A percentile compares a stretch with the other conserved stretches of the same genome.
phyloP scores from a whole-genome alignment of 2,329 filamentous ascomycete genomes.

The Fusarium tanahbumbuense region DNA sequence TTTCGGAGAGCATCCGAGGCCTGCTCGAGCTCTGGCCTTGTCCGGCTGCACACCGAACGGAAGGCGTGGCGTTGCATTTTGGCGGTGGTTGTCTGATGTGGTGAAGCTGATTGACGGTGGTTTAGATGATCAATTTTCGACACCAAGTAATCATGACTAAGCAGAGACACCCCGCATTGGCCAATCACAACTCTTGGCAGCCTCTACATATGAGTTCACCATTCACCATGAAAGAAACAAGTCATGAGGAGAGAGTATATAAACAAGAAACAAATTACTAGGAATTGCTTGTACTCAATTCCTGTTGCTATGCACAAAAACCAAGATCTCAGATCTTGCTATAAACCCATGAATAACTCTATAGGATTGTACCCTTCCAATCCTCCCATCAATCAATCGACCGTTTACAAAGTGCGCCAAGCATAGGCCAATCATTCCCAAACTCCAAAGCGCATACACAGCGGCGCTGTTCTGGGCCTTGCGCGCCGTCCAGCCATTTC shows the following conservation, averaged over 20 bases:
- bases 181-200: slow-evolving; percentile 27
- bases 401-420: slow-evolving; percentile 41
- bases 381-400: slow-evolving; percentile 22
- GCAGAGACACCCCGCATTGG: slow-evolving; percentile 27
- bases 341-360: slow-evolving; percentile 36
- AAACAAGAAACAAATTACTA: slow-evolving; percentile 27
- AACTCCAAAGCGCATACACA: slow-evolving; percentile 36
- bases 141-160: slow-evolving; percentile 38
- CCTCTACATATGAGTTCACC: background rate
- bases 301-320: slow-evolving; percentile 34
- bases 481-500: slow-evolving; percentile 46
- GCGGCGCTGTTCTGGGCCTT: slow-evolving; percentile 27
- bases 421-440: slow-evolving; percentile 29
- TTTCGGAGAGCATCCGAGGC: slow-evolving; percentile 48
- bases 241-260: slow-evolving; percentile 3
- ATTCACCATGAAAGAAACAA: background rate
- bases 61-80: slow-evolving; percentile 55
- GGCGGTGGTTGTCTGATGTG: slow-evolving; percentile 37
- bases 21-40: slow-evolving; percentile 51
- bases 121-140: slow-evolving; percentile 42
- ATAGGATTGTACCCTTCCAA: slow-evolving; percentile 27
- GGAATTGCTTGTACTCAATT: slow-evolving; percentile 40
- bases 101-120: slow-evolving; percentile 23
- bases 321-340: slow-evolving; percentile 40
- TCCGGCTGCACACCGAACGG: slow-evolving; percentile 53